phyloP scores from a whole-genome alignment of 441 rosid genomes.

The Bruguiera hainesii region DNA sequence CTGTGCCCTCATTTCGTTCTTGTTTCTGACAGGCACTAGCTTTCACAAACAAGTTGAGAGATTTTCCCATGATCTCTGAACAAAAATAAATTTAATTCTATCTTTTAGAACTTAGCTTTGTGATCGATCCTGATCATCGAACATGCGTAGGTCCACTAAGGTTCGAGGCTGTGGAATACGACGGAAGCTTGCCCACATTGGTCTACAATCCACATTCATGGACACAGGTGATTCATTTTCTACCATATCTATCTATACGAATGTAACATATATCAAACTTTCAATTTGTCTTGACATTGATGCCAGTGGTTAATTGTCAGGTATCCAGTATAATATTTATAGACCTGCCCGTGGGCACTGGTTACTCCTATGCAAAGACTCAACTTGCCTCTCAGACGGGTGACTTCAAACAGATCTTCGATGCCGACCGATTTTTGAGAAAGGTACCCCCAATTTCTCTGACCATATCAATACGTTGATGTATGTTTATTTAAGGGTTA shows the following conservation, averaged over 20 bases:
- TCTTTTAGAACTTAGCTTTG: no score
- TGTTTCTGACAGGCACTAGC: no score
- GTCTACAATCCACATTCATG: slow-evolving; percentile 58
- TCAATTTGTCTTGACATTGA: not conserved
- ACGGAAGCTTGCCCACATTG: slow-evolving; percentile 54
- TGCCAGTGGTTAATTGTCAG: slow-evolving; percentile 25
- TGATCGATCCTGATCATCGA: not conserved
- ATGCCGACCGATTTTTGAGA: slow-evolving; percentile 43
- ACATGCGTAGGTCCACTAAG: slow-evolving; percentile 13
- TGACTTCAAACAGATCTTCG: slow-evolving; percentile 41
- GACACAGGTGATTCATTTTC: slow-evolving; percentile 47
- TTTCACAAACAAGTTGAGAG: no score
- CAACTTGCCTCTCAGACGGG: slow-evolving; percentile 32
- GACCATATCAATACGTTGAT: no score
- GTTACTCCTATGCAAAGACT: slow-evolving; percentile 60
- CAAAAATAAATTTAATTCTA: no score
- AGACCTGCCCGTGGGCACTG: slow-evolving; percentile 71
- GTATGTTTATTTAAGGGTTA: no score
- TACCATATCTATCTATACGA: not conserved
- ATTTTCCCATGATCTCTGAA: no score
- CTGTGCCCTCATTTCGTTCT: no score
- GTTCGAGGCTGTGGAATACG: slow-evolving; percentile 22
- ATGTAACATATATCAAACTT: not conserved
- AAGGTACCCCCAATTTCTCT: slow-evolving; percentile 30
- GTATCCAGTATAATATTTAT: slow-evolving; percentile 57